These are phyloP conservation scores for Fraxinus latifolia DNA, from an alignment of 305 asterid species.

Conservation along the genomic window DNA sequence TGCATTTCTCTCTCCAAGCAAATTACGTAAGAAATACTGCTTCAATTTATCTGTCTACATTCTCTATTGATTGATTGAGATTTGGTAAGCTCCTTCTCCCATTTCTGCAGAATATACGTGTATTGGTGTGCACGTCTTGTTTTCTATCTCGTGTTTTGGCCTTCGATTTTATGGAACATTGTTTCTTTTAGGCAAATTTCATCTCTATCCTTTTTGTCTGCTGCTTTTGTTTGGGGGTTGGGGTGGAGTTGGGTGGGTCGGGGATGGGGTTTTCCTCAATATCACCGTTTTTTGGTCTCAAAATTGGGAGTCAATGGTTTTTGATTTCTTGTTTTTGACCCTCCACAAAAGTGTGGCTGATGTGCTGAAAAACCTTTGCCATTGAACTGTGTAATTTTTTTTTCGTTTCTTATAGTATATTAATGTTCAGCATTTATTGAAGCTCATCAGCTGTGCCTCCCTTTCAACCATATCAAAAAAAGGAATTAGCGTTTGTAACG, in stretches of 20 bases:
- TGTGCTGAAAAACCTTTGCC: neutral
- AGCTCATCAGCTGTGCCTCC: neutral
- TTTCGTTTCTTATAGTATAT: neutral
- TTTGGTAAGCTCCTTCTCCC: constrained; percentile 10
- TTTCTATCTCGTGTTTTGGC: neutral
- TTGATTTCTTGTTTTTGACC: neutral
- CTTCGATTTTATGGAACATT: neutral
- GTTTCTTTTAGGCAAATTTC: neutral
- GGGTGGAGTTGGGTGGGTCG: neutral
- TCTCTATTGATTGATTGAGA: constrained; percentile 17
- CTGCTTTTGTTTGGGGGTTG: neutral
- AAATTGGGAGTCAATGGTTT: neutral
- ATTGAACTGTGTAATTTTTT: neutral
- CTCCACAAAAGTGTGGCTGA: neutral
- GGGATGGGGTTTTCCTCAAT: neutral
- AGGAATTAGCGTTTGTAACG: neutral
- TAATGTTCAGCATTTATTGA: neutral
- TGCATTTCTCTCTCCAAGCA: neutral
- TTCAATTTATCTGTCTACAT: constrained; percentile 1
- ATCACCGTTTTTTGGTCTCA: neutral
- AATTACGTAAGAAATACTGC: neutral
- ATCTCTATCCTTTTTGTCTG: neutral
- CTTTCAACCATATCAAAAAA: neutral
- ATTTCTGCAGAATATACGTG: neutral
- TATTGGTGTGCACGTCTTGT: neutral